Base-by-base conservation (phyloP, 2,329 filamentous ascomycete genomes). In the Dichotomopilus funicola region DNA sequence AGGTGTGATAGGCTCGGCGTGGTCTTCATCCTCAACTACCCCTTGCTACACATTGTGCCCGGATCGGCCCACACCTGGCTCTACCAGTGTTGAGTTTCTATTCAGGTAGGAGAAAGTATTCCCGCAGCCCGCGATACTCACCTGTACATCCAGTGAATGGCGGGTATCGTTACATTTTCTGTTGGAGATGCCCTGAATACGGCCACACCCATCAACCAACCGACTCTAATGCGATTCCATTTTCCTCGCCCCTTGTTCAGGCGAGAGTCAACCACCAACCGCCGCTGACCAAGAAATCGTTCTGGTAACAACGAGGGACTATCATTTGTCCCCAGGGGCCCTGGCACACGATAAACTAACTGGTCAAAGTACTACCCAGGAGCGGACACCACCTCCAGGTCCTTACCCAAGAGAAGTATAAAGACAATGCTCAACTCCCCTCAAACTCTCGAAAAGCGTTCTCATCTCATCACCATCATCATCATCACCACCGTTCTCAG, bases 181-280 rank as follows among this genome's bases (percentile, higher is more conserved):
- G 35, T 31, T 19, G 13, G 41, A 51, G 38, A 41, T 50, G 42
- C 37, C 52, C 53, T 53, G 27, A 38, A 49, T 36, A 53, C 49
- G 8, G 40, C 49, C 52, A 55, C 52, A 52, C 49, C 56, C 44
- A 41, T 53, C 56, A 38, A 58, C 57, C 54, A 57, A 59, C 58
- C 12, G 43, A 27, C 31, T 13, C 49, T 50, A 40, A 43, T 50
- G 42, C 53, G 47, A 51, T 43, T 41, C 41, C 12, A 53, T 54
- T 44, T 48, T 49, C 48, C 52, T 58, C 50, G 58, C 58, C 55
- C 36, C 50, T n/a, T 52, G 36, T 40, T 36, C 38, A 36, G 42
- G n/a, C 12, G 41, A 38, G 19, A 40, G 44, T 34, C 36, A 49
- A 27, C 54, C 41, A 41, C 54, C 58, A 60, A 60, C 53, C 13